Base-by-base conservation (phyloP, 2,329 filamentous ascomycete species). In the Trichoderma sp. region DNA sequence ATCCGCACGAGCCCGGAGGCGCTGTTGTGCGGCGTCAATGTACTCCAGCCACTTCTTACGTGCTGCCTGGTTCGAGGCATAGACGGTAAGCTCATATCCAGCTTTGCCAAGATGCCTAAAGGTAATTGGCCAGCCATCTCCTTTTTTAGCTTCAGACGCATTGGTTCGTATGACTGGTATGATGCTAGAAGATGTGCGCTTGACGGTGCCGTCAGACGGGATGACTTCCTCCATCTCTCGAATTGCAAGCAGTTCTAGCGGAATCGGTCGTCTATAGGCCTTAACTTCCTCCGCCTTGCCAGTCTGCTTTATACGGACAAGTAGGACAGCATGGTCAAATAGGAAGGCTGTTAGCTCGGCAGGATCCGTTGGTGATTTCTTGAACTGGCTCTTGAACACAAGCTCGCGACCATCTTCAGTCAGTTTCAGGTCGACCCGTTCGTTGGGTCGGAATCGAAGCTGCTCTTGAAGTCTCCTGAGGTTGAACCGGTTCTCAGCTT, bases 401-500 rank as follows among this genome's bases (percentile, higher is more conserved):
- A 99, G 86, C 81, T 98, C 94, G 73, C 96, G 92, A 69, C 93
- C 93, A 77, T 97, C 94, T 77, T 99, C 96, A 0, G 94, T 97
- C 65, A 99, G 86, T 81, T 97, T 97, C 73, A 99, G 84, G 80
- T 99, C 96, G 62, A 98, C 95, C 78, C 92, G 93, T 78, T 98
- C 95, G 74, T 94, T 94, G 1, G 93, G 91, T 56, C 92, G 89
- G 86, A 97, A 99, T 74, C 95, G 94, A 74, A 99, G 89, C 77
- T 97, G 93, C 76, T 96, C 91, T 79, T 98, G 96, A 36, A 99
- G 87, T 76, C 94, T 93, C 81, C 95, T 92, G 71, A 99, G 84
- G 80, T 98, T 98, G 86, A 97, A 98, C 67, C 96, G 92, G 80
- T 99, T 99, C 82, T 99, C 96, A 0, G 96, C 94, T 84, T 97